Evolutionary conservation across 257 asterid genomes (phyloP), one percentile per base, ranked within the genome.

Genomic region (Verbena officinalis): DNA sequence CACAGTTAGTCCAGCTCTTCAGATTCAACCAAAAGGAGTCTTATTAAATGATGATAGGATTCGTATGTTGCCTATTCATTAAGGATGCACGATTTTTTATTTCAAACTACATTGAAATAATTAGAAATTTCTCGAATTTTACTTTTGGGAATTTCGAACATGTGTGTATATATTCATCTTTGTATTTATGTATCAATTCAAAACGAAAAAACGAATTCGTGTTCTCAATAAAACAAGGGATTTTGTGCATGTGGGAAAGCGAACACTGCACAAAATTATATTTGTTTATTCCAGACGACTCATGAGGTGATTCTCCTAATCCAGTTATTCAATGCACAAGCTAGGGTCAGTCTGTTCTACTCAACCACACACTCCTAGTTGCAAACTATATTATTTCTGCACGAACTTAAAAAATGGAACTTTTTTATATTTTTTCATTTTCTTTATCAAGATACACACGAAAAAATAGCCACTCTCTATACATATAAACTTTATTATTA

Each of bases 1-100:
- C 30, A 51, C 89, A 5, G 75, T 86, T 5, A 84, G 90, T 45
- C 96, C 96, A 13, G 78, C 86, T 52, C 90, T 89, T 53, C 85
- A 71, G 36, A 89, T 86, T 50, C 81, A 75, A 75, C 90, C 93
- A 19, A 78, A 75, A 76, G 87, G 78, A 16, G 69, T 70, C 75
- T 27, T 78, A 19, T 40, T 74, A 40, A 58, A 73, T 52, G 75
- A 71, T 34, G 80, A 74, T 42, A 69, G 67, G 56, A 51, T 67
- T 24, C 44, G 62, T 13, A 50, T 57, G 54, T 62, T 64, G 82
- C 83, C 88, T 68, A 74, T 78, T 46, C 72, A 74, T 59, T 80
- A 50, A 71, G 60, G 23, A 61, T 48, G 50, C 65, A 46, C 17
- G 3, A 9, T 39, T 21, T n/a, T 7, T 34, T 40, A 15, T 30